Conservation (phyloP, 129 eudicot species). For the Chrysanthemum seticuspe region DNA sequence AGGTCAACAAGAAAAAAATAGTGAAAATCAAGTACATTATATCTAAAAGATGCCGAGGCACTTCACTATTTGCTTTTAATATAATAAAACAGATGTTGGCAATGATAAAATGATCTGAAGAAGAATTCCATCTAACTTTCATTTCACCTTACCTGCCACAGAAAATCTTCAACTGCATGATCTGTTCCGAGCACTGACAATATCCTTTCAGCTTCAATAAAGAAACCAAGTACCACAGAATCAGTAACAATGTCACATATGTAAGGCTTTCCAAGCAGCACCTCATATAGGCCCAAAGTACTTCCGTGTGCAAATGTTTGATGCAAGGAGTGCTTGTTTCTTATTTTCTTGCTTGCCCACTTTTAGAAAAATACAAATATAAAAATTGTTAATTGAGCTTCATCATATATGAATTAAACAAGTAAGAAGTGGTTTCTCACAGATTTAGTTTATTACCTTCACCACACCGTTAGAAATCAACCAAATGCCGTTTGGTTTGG, state of each 20-base stretch:
- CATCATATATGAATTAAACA: not conserved
- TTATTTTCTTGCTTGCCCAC: constrained; percentile 66
- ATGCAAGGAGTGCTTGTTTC: constrained; percentile 60
- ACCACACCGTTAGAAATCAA: constrained; percentile 86
- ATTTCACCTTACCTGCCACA: constrained; percentile 70
- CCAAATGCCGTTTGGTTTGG: constrained; percentile 79
- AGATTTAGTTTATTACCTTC: constrained; percentile 52
- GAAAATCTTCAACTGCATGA: constrained; percentile 75
- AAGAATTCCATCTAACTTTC: not conserved
- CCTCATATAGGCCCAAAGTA: constrained; percentile 84
- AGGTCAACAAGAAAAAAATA: not conserved
- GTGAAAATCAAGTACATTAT: not conserved
- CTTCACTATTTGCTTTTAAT: too few species aligned
- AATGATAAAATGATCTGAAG: not conserved
- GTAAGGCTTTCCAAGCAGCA: constrained; percentile 77
- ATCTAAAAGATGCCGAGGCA: not conserved
- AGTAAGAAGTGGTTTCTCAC: not conserved
- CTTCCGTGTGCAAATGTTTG: constrained; percentile 86
- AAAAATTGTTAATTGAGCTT: not conserved
- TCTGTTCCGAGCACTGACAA: constrained; percentile 58
- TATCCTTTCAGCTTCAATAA: constrained; percentile 73
- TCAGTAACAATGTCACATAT: constrained; percentile 77
- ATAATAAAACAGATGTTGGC: too few species aligned
- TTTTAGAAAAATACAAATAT: constrained; percentile 27
- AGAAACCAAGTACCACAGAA: constrained; percentile 84